Evolutionary conservation across 1,284 basidiomycete species (phyloP).

Genomic region (Bjerkandera adusta): DNA sequence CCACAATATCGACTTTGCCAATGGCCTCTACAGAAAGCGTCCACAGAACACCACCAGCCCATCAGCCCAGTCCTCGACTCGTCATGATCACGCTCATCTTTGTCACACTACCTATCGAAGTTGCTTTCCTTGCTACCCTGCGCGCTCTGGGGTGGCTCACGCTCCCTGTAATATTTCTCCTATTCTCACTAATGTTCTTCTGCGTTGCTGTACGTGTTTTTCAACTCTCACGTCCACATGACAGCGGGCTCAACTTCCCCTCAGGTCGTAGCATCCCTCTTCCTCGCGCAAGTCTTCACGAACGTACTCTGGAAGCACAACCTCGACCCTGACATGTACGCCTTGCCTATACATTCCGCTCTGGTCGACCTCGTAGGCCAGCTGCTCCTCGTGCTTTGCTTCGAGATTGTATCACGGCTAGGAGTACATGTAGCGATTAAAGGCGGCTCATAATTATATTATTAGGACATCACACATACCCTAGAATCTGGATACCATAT

Average conservation of each 20-base stretch:
- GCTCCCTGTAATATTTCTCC: constrained; percentile 64
- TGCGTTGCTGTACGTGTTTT: constrained; percentile 62
- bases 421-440: no score
- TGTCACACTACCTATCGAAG: constrained; percentile 76
- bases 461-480: no score
- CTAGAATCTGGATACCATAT: no score
- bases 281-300: constrained; percentile 70
- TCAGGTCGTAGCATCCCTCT: constrained; percentile 71
- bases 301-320: constrained; percentile 79
- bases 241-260: background rate
- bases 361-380: constrained; percentile 93
- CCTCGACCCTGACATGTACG: constrained; percentile 92
- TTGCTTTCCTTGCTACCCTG: constrained; percentile 69
- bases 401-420: constrained; percentile 54
- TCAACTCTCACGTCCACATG: no score
- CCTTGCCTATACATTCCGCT: constrained; percentile 88
- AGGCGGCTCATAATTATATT: no score
- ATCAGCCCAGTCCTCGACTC: constrained; percentile 44
- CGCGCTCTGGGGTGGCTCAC: constrained; percentile 74
- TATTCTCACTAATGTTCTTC: constrained; percentile 68
- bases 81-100: constrained; percentile 68
- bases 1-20: constrained; percentile 30
- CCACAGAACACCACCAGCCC: constrained; percentile 13
- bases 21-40: constrained; percentile 16
- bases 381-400: constrained; percentile 74